These are phyloP conservation scores for Russula brevipes DNA, from an alignment of 768 basidiomycete species.

Conservation along the genomic window DNA sequence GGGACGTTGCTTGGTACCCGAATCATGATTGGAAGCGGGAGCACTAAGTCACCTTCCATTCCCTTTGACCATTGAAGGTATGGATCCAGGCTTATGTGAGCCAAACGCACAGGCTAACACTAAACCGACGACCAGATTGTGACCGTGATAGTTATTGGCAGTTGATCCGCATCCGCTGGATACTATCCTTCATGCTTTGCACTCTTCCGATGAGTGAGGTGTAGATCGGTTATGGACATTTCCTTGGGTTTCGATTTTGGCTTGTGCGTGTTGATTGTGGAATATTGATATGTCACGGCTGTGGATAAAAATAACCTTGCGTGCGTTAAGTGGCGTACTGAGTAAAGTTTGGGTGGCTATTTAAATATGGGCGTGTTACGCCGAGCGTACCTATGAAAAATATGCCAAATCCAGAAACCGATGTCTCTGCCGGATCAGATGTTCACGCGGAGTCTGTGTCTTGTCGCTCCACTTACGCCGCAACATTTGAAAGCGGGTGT, in stretches of 20 bases:
- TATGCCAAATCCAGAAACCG: background rate
- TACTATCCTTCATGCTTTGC: background rate
- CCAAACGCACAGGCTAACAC: background rate
- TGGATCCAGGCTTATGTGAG: background rate
- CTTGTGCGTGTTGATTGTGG: background rate
- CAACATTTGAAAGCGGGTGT: no score
- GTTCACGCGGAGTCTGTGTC: no score
- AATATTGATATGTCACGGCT: background rate
- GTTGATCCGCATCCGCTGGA: background rate
- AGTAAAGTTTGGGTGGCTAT: background rate
- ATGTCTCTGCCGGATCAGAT: no score
- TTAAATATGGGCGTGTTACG: no score
- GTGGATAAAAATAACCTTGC: background rate
- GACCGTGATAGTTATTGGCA: background rate
- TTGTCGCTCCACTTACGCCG: no score
- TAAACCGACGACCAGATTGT: background rate
- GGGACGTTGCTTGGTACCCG: accelerated
- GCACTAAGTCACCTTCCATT: background rate
- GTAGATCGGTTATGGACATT: background rate
- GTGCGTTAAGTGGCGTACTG: background rate
- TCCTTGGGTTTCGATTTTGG: background rate
- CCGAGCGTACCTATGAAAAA: no score
- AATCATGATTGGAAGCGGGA: background rate
- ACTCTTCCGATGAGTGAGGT: no score
- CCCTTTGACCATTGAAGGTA: background rate